Base-by-base conservation (phyloP, 257 asterid genomes). In the Capsicum pubescens region DNA sequence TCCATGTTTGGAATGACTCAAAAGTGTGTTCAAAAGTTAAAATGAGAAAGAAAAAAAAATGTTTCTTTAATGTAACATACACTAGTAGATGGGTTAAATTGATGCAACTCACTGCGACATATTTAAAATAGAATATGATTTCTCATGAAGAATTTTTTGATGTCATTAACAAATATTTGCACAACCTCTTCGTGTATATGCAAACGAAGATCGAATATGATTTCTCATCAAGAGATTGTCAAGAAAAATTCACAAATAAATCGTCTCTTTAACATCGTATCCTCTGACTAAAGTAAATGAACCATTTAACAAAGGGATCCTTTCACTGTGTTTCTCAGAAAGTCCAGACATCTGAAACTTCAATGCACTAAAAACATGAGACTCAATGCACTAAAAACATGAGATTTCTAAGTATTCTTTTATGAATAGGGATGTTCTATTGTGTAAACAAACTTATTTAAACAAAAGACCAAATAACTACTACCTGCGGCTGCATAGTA, bases 161-260 rank as follows among this genome's bases (percentile, higher is more conserved):
- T 16, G 55, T 69, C 78, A 42, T 32, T 1, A 16, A 42, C 15
- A 17, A 42, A 44, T 35, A 69, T 16, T 69, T 42, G 8, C 15
- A 42, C 55, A 69, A 39, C 14, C 13, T 69, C 42, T 39, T 69
- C 14, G 19, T 69, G 32, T 39, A 69, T 69, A 16, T 8, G 54
- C 44, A 39, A 36, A 36, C 12, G 3, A 68, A 68, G 52, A 15
- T 10, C 3, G 54, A 68, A 39, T 68, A 39, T 36, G 26, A 39
- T 68, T 68, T 69, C 78, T 69, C 52, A 42, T 39, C 26, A 44
- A 69, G 55, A 69, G 26, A 42, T 69, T 69, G 78, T 69, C 42
- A 5, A n/a, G 17, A 42, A 42, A 15, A 42, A 42, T 8, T 16
- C 8, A 69, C 32, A 69, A 39, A 42, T 8, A 69, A 39, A 68